These are phyloP conservation scores for Odontarrhena argentea DNA, from an alignment of 345 rosid genomes.

Conservation along the genomic window DNA sequence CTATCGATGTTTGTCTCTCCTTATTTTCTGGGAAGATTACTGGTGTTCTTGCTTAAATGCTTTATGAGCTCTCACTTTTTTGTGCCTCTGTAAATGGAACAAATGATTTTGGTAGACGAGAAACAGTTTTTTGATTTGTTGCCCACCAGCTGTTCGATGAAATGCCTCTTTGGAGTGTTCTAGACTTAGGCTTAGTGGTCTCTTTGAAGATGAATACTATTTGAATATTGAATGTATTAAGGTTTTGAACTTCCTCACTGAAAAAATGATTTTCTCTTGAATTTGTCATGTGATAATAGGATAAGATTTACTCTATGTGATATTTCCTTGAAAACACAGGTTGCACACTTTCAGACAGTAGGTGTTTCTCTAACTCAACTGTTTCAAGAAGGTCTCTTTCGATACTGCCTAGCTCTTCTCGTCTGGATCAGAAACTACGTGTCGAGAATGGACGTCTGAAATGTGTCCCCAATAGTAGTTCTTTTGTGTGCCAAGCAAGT, in stretches of 20 bases:
- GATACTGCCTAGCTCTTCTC: slow-evolving; percentile 44
- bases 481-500: slow-evolving; percentile 61
- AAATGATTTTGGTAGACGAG: neutral
- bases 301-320: slow-evolving; percentile 2
- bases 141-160: slow-evolving; percentile 40
- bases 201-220: neutral
- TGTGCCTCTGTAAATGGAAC: neutral
- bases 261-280: too few relatives aligned
- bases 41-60: neutral
- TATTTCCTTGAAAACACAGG: slow-evolving; percentile 41
- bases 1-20: neutral
- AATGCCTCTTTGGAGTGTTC: slow-evolving; percentile 9
- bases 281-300: too few relatives aligned
- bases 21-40: neutral
- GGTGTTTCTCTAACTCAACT: slow-evolving; percentile 48
- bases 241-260: too few relatives aligned
- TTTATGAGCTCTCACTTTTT: neutral
- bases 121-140: slow-evolving; percentile 2
- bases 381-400: slow-evolving; percentile 50
- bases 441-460: slow-evolving; percentile 46
- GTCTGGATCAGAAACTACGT: slow-evolving; percentile 33
- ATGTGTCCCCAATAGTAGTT: slow-evolving; percentile 41
- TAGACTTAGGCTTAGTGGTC: neutral
- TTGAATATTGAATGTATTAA: neutral
- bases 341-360: slow-evolving; percentile 53